Conservation (phyloP, 805 yeast genomes). For the Citeromyces nyonsensis region DNA sequence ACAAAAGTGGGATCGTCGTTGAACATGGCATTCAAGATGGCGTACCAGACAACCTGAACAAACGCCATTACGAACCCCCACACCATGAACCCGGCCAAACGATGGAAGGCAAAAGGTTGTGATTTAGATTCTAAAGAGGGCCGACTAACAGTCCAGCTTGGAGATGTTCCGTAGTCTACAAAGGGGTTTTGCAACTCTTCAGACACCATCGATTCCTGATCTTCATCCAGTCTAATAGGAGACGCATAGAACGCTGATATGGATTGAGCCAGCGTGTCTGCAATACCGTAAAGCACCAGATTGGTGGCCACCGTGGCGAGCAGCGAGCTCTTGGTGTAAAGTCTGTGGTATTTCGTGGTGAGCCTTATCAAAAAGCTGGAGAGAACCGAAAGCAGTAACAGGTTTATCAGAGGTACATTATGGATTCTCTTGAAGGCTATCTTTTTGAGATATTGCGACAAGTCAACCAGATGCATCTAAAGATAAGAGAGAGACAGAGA, state of each 20-base stretch:
- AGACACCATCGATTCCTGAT: too few species aligned
- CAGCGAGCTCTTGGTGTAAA: constrained; percentile 51
- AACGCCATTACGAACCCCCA: constrained; percentile 85
- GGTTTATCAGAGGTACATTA: constrained; percentile 42
- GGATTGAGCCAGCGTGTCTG: constrained; percentile 82
- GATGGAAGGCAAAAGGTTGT: constrained; percentile 36
- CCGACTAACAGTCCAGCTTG: too few species aligned
- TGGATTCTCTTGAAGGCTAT: constrained; percentile 9
- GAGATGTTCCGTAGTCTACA: constrained; percentile 15
- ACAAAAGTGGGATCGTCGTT: constrained; percentile 73
- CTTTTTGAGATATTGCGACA: background rate
- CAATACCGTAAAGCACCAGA: constrained; percentile 70
- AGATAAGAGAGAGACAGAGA: too few species aligned
- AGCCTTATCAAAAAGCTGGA: constrained; percentile 32
- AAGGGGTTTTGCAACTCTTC: constrained; percentile 7
- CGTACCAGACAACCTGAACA: constrained; percentile 82
- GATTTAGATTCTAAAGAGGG: background rate
- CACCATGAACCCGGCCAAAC: constrained; percentile 64
- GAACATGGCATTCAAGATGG: constrained; percentile 61
- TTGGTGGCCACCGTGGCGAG: constrained; percentile 75
- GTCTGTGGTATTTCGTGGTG: constrained; percentile 38
- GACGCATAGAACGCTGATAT: constrained; percentile 18
- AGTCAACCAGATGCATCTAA: too few species aligned
- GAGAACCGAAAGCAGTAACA: constrained; percentile 31
- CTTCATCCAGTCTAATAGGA: background rate